Percentiles rank a stretch among this genome's conserved stretches.
Conservation (phyloP, 2,329 filamentous ascomycete species). For the Thermothelomyces thermophilus region DNA sequence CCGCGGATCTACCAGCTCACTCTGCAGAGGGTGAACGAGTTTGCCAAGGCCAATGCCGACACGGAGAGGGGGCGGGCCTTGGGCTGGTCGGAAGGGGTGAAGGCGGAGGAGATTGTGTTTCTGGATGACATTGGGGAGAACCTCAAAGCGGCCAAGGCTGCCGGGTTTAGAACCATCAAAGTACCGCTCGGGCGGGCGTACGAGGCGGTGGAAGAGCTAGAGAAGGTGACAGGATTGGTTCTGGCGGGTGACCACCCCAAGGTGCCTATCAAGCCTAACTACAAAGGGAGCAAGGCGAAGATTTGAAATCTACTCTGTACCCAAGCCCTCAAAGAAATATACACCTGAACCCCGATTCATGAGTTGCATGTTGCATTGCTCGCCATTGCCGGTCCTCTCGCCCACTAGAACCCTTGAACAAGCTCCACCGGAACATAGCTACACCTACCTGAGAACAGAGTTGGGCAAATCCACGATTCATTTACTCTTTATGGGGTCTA, state of each 20-base stretch:
- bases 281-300: conserved; percentile 18
- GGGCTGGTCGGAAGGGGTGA: conserved; percentile 47
- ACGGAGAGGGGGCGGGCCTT: conserved; percentile 32
- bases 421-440: no score
- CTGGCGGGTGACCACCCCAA: conserved; percentile 51
- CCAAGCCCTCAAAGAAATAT: no score
- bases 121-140: conserved; percentile 94
- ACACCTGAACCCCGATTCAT: no score
- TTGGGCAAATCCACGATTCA: no score
- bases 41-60: conserved; percentile 46
- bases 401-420: neutral
- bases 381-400: no score
- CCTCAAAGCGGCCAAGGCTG: conserved; percentile 66
- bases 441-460: no score
- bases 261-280: conserved; percentile 37
- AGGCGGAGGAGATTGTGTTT: conserved; percentile 68
- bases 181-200: conserved; percentile 71
- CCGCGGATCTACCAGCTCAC: conserved; percentile 72
- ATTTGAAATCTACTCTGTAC: no score
- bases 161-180: conserved; percentile 78
- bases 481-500: no score
- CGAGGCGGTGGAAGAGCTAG: conserved; percentile 76
- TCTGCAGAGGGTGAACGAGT: conserved; percentile 57
- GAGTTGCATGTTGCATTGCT: neutral
- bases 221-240: conserved; percentile 62